A percentile compares a stretch with the other conserved stretches of the same genome.
Evolutionary conservation across 768 basidiomycete genomes (phyloP).

Genomic region (Mycena galopus): DNA sequence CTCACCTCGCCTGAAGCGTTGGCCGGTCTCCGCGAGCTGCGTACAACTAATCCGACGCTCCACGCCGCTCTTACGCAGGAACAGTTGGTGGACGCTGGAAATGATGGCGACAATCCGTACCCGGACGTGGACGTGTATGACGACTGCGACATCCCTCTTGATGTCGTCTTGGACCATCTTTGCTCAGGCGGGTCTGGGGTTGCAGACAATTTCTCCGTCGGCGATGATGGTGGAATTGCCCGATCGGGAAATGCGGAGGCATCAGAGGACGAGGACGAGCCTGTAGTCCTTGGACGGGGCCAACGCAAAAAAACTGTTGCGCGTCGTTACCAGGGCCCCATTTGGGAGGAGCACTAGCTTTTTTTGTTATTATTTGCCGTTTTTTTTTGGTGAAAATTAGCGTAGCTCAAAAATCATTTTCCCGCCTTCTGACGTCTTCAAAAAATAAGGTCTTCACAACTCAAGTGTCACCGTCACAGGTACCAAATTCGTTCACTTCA

Average conservation of each 20-base stretch:
- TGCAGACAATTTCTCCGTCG: neutral
- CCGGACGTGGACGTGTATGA: neutral
- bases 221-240: slow-evolving; percentile 14
- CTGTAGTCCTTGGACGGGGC: slow-evolving; percentile 1
- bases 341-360: slow-evolving; percentile 21
- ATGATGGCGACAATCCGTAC: neutral
- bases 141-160: slow-evolving; percentile 29
- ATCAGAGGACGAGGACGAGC: neutral
- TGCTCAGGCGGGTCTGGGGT: neutral
- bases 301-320: neutral
- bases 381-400: neutral
- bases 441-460: slow-evolving; percentile 9
- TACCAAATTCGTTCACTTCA: neutral
- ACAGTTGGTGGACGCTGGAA: neutral
- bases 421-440: neutral
- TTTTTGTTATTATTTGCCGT: no score
- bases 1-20: slow-evolving; percentile 14
- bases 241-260: slow-evolving; percentile 18
- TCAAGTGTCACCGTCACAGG: slow-evolving; percentile 21
- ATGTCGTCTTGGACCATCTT: slow-evolving; percentile 6
- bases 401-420: neutral
- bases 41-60: neutral
- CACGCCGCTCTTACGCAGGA: neutral
- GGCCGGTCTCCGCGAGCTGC: slow-evolving; percentile 5
- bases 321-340: neutral